These are phyloP conservation scores for Cryphonectria nitschkei DNA, from an alignment of 2,329 filamentous ascomycete genomes.

Conservation along the genomic window DNA sequence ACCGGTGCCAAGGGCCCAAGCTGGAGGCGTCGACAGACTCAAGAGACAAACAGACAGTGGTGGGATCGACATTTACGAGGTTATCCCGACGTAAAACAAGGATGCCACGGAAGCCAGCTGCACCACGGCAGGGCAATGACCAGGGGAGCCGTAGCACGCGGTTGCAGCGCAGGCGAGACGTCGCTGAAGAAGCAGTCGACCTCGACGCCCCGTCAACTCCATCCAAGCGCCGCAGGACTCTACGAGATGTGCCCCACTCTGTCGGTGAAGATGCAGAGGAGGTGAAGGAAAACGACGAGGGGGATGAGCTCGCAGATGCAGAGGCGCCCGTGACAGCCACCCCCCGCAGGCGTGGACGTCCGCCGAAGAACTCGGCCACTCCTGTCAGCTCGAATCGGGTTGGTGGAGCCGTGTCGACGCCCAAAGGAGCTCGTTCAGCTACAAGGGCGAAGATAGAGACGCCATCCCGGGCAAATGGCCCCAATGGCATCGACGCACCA, in stretches of 20 bases:
- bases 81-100: background rate
- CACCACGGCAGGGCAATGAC: background rate
- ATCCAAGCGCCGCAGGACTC: slow-evolving; percentile 14
- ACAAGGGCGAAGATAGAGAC: slow-evolving; percentile 42
- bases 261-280: slow-evolving; percentile 19
- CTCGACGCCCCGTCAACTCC: background rate
- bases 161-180: background rate
- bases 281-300: slow-evolving; percentile 20
- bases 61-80: background rate
- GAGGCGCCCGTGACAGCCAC: slow-evolving; percentile 40
- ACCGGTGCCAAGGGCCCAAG: background rate
- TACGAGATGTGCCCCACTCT: background rate
- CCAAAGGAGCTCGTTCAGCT: slow-evolving; percentile 37
- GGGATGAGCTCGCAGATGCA: slow-evolving; percentile 28
- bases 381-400: slow-evolving; percentile 18
- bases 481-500: slow-evolving; percentile 56
- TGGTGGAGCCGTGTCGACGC: slow-evolving; percentile 41
- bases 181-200: background rate
- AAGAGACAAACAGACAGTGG: slow-evolving; percentile 3
- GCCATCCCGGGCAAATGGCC: slow-evolving; percentile 41
- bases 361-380: slow-evolving; percentile 31
- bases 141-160: slow-evolving; percentile 13
- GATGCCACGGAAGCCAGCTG: slow-evolving; percentile 8
- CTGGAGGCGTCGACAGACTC: background rate
- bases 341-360: slow-evolving; percentile 34